Base-by-base conservation (phyloP, 495 filamentous ascomycete species). In the Massariosphaeria phaeospora region DNA sequence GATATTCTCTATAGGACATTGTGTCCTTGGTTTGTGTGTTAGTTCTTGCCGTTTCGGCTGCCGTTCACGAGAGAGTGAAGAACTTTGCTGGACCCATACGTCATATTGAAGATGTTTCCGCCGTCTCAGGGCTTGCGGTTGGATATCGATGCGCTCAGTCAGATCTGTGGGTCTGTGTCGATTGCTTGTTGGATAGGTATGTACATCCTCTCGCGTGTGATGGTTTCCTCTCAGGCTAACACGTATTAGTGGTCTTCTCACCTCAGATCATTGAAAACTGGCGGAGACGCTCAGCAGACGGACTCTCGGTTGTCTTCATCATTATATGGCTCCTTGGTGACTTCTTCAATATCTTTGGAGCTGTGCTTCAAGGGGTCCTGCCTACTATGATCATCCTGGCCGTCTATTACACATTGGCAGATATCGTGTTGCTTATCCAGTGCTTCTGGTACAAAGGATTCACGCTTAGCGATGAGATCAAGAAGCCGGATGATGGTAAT, bases 231-330 rank as follows among this genome's bases (percentile, higher is more conserved):
- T 35, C n/a, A 20, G 2, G 18, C 41, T 35, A 12, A 46, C 18
- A 12, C 41, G 21, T 9, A 2, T 24, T 35, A 60, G 89, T 96
- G 24, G 93, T 98, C 31, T 98, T 95, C 74, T 90, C 91, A 0
- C 93, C 93, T 8, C 93, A 98, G 55, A 98, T 98, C 59, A 79
- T 96, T 61, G 89, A 95, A 66, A 96, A 96, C 64, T 96, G 96
- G 71, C 83, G 82, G 46, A 83, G 93, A 30, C 73, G 80, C 57
- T 93, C 87, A 27, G 89, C 91, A 38, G 87, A 96, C 66, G 93
- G 89, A 4, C 78, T 98, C 0, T 95, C 89, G 0, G 78, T 97
- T 44, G 79, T 86, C 24, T 98, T 98, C 70, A 79, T 98, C 59
- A 76, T 90, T 40, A 78, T 94, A 53, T 98, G 93, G 93, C 76